Percentiles rank a stretch among this genome's conserved stretches.
These are phyloP conservation scores for Coelastrella sp. DNA, from an alignment of 139 green algal genomes.

Conservation along the genomic window DNA sequence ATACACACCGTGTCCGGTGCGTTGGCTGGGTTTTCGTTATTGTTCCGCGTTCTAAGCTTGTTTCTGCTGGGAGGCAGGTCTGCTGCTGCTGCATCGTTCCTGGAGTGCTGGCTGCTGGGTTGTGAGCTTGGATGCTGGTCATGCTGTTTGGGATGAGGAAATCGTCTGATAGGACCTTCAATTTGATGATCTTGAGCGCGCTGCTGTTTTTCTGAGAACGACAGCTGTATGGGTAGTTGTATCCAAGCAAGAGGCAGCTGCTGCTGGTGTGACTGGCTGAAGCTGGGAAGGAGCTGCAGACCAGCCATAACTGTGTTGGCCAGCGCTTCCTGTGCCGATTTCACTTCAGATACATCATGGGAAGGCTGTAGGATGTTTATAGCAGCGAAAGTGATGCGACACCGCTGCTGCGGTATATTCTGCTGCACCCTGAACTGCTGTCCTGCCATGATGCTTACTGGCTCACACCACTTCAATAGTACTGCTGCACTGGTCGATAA, in stretches of 20 bases:
- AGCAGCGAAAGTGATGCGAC: slow-evolving; percentile 33
- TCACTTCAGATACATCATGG: not conserved
- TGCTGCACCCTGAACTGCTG: not conserved
- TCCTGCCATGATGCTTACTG: not conserved
- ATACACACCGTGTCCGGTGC: slow-evolving; percentile 49
- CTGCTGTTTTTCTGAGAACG: no score
- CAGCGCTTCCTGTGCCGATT: slow-evolving; percentile 7
- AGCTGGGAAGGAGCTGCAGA: not conserved
- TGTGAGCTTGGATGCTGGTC: not conserved
- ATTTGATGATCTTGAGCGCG: not conserved
- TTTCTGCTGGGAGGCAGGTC: not conserved
- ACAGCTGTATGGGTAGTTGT: not conserved
- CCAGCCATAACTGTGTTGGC: slow-evolving; percentile 12
- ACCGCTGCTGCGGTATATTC: not conserved
- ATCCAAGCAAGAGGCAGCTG: slow-evolving; percentile 28
- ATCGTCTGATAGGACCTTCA: not conserved
- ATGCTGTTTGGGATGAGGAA: not conserved
- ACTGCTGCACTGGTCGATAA: no score
- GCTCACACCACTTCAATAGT: no score
- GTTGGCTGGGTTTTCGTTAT: slow-evolving; percentile 25
- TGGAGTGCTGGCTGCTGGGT: not conserved
- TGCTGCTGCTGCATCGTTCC: slow-evolving; percentile 33
- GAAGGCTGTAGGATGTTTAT: not conserved
- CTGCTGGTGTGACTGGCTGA: slow-evolving; percentile 7
- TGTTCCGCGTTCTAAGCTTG: slow-evolving; percentile 26